phyloP scores from a whole-genome alignment of 2,329 filamentous ascomycete species.

The Parascedosporium putredinis region DNA sequence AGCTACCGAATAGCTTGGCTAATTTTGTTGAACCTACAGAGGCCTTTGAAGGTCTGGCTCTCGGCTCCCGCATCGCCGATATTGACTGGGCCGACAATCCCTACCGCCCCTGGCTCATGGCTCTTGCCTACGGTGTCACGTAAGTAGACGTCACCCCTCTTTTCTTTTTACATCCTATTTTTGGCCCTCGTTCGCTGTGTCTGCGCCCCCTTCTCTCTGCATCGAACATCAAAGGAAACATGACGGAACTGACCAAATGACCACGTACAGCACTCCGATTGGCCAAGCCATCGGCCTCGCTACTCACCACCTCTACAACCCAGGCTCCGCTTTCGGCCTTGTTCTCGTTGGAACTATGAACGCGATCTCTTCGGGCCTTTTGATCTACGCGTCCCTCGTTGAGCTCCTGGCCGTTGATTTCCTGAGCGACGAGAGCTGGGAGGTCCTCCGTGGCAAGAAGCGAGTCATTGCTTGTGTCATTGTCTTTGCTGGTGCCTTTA shows the following conservation, averaged over 20 bases:
- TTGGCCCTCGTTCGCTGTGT: too few species aligned
- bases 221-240: too few species aligned
- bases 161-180: neutral
- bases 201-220: too few species aligned
- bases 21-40: too few species aligned
- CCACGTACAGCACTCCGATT: conserved; percentile 47
- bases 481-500: conserved; percentile 48
- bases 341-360: conserved; percentile 67
- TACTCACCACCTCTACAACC: conserved; percentile 60
- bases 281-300: conserved; percentile 65
- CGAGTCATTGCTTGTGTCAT: conserved; percentile 44
- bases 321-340: conserved; percentile 53
- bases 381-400: conserved; percentile 61
- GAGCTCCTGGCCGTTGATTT: conserved; percentile 66
- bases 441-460: conserved; percentile 38
- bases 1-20: too few species aligned
- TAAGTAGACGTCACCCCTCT: too few species aligned
- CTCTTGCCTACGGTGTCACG: conserved; percentile 45
- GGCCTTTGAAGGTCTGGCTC: conserved; percentile 45
- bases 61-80: conserved; percentile 53
- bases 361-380: conserved; percentile 59
- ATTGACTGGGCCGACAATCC: conserved; percentile 32
- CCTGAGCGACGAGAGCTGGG: conserved; percentile 54
- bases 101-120: conserved; percentile 45
- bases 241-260: conserved; percentile 13